Evolutionary conservation across 2,329 filamentous ascomycete species (phyloP), one percentile per base, ranked within the genome.

Genomic region (Calonectria pseudoreteaudii): DNA sequence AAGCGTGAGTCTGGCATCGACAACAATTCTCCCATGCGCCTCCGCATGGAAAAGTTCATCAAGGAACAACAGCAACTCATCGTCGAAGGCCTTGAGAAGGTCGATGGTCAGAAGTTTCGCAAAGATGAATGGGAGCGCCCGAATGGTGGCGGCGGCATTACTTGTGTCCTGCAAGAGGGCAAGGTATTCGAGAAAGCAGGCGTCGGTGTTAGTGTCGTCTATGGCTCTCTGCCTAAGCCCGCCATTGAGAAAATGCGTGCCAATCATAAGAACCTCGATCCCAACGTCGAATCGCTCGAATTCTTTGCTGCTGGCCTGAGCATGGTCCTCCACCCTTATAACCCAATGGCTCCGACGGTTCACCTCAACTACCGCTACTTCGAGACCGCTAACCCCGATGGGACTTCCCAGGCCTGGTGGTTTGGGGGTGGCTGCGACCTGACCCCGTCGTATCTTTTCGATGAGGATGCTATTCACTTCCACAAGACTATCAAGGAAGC

Each of bases 341-440:
- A 99, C 86, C 97, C 97, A 62, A 98, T 98, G 93, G 96, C 96
- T 10, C 97, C 97, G 0, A 99, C 97, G 0, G 97, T 99, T 23
- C 97, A 99, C 85, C 90, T 99, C 79, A 99, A 99, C 88, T 98
- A 98, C 88, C 93, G 97, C 71, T 99, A 99, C 86, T 99, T 99
- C 82, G 97, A 99, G 88, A 99, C 97, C 1, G 94, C 94, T 74
- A 94, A 96, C 80, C 91, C 94, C 11, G 93, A 96, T 80, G 95
- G 94, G 53, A 94, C 89, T 77, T 93, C 89, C 67, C 95, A 96
- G 77, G 94, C 95, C 10, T 99, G 97, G 96, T 99, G 97, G 97
- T 99, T 98, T 81, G 97, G 97, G 76, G 97, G 97, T 66, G 97
- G 97, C 71, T 96, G 95, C 68, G 97, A 99, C 85, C 86, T 99